Evolutionary conservation across 2,329 filamentous ascomycete genomes (phyloP).

Genomic region (Talaromyces sp.): DNA sequence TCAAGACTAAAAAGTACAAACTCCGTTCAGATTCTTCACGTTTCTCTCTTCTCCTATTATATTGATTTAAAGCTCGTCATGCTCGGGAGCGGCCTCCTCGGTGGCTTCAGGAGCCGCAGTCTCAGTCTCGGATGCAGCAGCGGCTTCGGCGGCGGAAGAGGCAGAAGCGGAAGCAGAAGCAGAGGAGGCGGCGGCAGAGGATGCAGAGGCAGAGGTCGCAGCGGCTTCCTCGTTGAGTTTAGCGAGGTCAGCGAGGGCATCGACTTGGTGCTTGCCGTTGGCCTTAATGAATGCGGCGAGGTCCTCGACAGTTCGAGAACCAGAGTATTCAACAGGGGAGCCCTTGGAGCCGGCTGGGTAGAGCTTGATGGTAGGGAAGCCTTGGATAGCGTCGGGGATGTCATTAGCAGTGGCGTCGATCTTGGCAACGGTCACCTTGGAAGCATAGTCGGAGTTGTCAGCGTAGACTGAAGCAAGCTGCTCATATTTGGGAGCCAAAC

Average conservation of each 20-base stretch:
- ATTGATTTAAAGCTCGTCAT: constrained; percentile 39
- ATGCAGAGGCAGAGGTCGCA: constrained; percentile 22
- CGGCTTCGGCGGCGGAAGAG: constrained; percentile 18
- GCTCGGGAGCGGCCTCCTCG: constrained; percentile 22
- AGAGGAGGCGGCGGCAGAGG: constrained; percentile 21
- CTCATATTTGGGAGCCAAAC: constrained; percentile 65
- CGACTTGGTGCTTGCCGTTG: constrained; percentile 85
- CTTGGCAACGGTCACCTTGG: constrained; percentile 73
- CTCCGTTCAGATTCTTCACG: background rate
- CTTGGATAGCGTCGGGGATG: constrained; percentile 91
- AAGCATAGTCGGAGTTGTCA: constrained; percentile 46
- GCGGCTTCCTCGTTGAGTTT: constrained; percentile 50
- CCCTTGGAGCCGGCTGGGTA: constrained; percentile 88
- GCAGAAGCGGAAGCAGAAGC: constrained; percentile 19
- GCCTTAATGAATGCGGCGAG: constrained; percentile 89
- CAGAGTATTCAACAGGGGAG: constrained; percentile 79
- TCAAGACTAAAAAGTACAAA: constrained; percentile 7
- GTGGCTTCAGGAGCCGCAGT: constrained; percentile 18
- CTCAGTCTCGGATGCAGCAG: constrained; percentile 26
- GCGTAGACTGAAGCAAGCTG: constrained; percentile 58
- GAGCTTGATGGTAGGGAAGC: constrained; percentile 99
- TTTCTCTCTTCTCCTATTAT: background rate
- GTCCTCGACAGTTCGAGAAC: constrained; percentile 85
- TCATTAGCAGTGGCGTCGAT: constrained; percentile 95
- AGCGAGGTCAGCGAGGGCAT: constrained; percentile 57